Conservation (phyloP, 2,329 filamentous ascomycete genomes). For the Colletotrichum sp. region DNA sequence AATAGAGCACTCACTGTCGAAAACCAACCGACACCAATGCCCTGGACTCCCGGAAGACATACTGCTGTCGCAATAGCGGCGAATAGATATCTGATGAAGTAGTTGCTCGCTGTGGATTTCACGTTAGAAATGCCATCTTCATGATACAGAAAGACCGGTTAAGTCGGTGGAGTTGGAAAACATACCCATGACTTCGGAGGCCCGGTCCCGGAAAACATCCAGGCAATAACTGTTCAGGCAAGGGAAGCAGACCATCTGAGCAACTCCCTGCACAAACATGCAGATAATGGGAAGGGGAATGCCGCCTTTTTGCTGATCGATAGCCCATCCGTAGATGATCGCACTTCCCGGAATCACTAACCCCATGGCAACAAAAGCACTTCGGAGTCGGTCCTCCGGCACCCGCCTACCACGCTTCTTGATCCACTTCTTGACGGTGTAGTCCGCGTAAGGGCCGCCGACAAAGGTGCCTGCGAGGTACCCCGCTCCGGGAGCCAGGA, state of each 20-base stretch:
- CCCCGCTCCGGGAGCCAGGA: conserved; percentile 71
- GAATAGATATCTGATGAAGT: conserved; percentile 78
- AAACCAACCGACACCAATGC: conserved; percentile 83
- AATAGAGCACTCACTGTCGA: conserved; percentile 62
- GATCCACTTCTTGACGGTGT: conserved; percentile 67
- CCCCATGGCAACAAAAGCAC: conserved; percentile 63
- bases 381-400: conserved; percentile 72
- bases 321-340: conserved; percentile 69
- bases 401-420: conserved; percentile 61
- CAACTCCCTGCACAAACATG: conserved; percentile 73
- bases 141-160: background rate
- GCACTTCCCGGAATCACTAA: conserved; percentile 68
- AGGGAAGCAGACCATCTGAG: conserved; percentile 73
- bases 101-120: conserved; percentile 68
- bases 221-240: conserved; percentile 64
- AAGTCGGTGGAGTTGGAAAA: no score
- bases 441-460: conserved; percentile 72
- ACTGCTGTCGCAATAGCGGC: conserved; percentile 73
- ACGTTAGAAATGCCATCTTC: background rate
- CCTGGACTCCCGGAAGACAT: conserved; percentile 74
- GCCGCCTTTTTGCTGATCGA: conserved; percentile 40
- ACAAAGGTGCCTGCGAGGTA: conserved; percentile 71
- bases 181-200: conserved; percentile 20
- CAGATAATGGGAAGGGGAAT: conserved; percentile 63
- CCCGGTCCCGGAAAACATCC: conserved; percentile 18